Evolutionary conservation across 805 yeast species (phyloP).

Genomic region (Saccharomycopsis oosterbeekiorum): DNA sequence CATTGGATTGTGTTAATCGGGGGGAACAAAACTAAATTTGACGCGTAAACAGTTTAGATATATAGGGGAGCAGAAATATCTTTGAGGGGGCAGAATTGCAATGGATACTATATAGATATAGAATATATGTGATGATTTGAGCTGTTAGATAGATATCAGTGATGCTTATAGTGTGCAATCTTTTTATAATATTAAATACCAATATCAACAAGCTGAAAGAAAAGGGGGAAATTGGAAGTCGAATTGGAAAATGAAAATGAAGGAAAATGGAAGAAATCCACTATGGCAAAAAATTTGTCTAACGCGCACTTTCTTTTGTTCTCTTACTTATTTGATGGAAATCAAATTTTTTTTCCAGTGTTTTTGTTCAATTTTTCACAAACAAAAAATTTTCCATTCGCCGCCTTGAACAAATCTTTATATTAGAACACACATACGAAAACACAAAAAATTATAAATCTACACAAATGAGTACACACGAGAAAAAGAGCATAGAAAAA

Average conservation of each 20-base stretch:
- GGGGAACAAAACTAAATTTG: not conserved
- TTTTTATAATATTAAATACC: not conserved
- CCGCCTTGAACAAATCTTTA: not conserved
- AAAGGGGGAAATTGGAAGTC: not conserved
- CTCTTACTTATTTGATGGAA: not conserved
- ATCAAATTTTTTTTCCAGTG: not conserved
- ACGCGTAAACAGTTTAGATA: too few species aligned
- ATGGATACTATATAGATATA: not conserved
- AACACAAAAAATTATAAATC: not conserved
- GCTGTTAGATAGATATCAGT: not conserved
- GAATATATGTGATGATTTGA: not conserved
- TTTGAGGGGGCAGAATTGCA: too few species aligned
- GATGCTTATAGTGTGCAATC: not conserved
- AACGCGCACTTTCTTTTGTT: not conserved
- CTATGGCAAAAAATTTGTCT: not conserved
- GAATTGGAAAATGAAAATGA: not conserved
- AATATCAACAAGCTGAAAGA: not conserved
- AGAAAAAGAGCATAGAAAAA: too few species aligned
- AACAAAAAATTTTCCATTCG: conserved; percentile 1
- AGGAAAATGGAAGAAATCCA: not conserved
- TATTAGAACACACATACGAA: too few species aligned
- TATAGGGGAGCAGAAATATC: too few species aligned
- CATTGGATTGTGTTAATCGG: not conserved
- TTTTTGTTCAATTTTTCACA: not conserved
- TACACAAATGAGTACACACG: not conserved